Percentiles rank a stretch among this genome's conserved stretches.
Conservation (phyloP, 805 yeast species). For the Ogataea paraovalis region DNA sequence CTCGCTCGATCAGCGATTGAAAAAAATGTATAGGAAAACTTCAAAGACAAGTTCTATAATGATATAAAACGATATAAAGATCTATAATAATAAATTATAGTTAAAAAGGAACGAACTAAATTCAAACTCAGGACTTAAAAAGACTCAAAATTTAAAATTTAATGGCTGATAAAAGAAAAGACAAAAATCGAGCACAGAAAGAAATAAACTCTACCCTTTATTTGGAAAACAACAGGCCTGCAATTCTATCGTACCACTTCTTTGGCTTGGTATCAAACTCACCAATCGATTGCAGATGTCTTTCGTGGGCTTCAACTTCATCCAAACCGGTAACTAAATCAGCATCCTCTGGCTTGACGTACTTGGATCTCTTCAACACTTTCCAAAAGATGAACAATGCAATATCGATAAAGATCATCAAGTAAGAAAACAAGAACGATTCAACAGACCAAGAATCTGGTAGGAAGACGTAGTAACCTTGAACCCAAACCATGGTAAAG, state of each 20-base stretch:
- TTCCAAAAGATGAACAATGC: constrained; percentile 51
- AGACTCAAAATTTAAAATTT: neutral
- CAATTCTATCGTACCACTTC: constrained; percentile 11
- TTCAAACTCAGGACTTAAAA: too few relatives aligned
- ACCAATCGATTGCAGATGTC: constrained; percentile 10
- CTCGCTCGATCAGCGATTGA: too few relatives aligned
- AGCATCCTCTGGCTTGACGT: constrained; percentile 42
- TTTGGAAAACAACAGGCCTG: neutral
- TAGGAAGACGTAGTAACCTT: constrained; percentile 69
- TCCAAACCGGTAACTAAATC: constrained; percentile 52
- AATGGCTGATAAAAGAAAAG: neutral
- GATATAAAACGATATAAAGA: too few relatives aligned
- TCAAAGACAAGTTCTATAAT: too few relatives aligned
- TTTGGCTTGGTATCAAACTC: constrained; percentile 5
- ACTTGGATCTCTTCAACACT: constrained; percentile 43
- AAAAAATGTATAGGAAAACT: too few relatives aligned
- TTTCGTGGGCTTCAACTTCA: constrained; percentile 60
- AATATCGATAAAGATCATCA: constrained; percentile 61
- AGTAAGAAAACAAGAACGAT: constrained; percentile 63
- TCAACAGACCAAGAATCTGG: constrained; percentile 62
- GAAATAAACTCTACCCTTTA: neutral
- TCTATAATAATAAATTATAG: too few relatives aligned
- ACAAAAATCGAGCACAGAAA: neutral
- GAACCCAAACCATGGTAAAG: constrained; percentile 49
- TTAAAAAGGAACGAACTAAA: too few relatives aligned